Base-by-base conservation (phyloP, 352 stramenopile species). In the Globisporangium lucens region DNA sequence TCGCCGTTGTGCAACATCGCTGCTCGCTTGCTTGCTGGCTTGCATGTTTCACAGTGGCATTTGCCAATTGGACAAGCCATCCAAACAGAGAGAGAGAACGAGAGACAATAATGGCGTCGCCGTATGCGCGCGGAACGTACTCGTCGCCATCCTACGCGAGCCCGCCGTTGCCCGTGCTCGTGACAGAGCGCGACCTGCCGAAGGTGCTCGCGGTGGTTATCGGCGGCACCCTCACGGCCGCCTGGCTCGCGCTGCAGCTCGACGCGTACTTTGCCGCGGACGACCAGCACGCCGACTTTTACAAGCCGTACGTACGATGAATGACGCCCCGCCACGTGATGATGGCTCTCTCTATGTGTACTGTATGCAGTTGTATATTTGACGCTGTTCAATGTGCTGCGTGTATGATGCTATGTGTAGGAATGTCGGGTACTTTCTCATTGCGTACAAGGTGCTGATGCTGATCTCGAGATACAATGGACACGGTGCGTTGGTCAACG, bases 151-250 rank as follows among this genome's bases (percentile, higher is more conserved):
- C 66, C 36, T 71, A 71, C 38, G 36, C 58, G 27, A 65, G 66
- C 4, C 66, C 66, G 12, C 83, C 82, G 55, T 73, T 76, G 60
- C 85, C 85, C 13, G 77, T 90, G 72, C 70, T 82, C 41, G 79
- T 91, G 13, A 84, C 80, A 10, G 72, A 78, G 68, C 72, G 75
- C 17, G 77, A 90, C 69, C 70, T 91, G 1, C 80, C 80, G 17
- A 77, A 75, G 10, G 73, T 78, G 1, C n/a, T 84, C 22, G 63
- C 46, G 3, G 53, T 88, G 7, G 57, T 84, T 24, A 63, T 72
- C 22, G 35, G 75, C 20, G 85, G 85, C 17, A 78, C 75, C 22
- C 63, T 53, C 12, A 47, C 67, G 0, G 68, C 80, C 27, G 46
- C 63, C 52, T 77, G 63, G 69, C 72, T 93, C 27, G 78, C 68